Conservation (phyloP, 2,329 filamentous ascomycete genomes). For the Aspergillus sp. region DNA sequence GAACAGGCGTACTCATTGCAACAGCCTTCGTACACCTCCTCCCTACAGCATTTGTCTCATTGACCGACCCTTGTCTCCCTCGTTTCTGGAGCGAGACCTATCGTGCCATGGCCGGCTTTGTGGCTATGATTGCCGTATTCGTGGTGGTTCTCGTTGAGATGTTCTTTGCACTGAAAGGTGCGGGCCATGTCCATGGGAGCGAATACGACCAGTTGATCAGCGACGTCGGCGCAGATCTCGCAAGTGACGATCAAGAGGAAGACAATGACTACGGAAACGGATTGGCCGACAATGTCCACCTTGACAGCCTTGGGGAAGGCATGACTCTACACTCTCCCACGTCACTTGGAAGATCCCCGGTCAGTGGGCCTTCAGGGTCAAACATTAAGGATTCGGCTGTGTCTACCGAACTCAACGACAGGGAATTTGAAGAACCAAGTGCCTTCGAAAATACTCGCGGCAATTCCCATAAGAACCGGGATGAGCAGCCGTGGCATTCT, state of each 20-base stretch:
- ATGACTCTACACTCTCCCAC: conserved; percentile 13
- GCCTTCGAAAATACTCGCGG: conserved; percentile 25
- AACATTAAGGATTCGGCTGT: conserved; percentile 20
- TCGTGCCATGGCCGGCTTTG: conserved; percentile 74
- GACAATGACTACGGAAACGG: conserved; percentile 27
- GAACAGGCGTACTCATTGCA: conserved; percentile 59
- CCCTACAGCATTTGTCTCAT: conserved; percentile 62
- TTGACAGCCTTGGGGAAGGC: conserved; percentile 18
- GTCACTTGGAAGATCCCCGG: conserved; percentile 17
- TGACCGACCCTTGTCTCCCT: conserved; percentile 69
- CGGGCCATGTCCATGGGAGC: conserved; percentile 58
- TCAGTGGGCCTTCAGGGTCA: conserved; percentile 13
- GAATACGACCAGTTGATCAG: conserved; percentile 53
- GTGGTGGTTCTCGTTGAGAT: conserved; percentile 85
- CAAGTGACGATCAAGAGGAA: conserved; percentile 21
- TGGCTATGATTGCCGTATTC: conserved; percentile 81
- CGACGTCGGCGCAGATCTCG: conserved; percentile 26
- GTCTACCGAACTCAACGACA: conserved; percentile 57
- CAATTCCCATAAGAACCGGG: conserved; percentile 17
- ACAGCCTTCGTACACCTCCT: conserved; percentile 63
- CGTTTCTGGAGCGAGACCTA: conserved; percentile 79
- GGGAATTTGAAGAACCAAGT: conserved; percentile 60
- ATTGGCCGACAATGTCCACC: conserved; percentile 24
- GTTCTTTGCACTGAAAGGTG: conserved; percentile 74
- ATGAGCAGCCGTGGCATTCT: conserved; percentile 15